Evolutionary conservation across 2,329 filamentous ascomycete species (phyloP), one percentile per base, ranked within the genome.

Genomic region (Venturia nashicola): DNA sequence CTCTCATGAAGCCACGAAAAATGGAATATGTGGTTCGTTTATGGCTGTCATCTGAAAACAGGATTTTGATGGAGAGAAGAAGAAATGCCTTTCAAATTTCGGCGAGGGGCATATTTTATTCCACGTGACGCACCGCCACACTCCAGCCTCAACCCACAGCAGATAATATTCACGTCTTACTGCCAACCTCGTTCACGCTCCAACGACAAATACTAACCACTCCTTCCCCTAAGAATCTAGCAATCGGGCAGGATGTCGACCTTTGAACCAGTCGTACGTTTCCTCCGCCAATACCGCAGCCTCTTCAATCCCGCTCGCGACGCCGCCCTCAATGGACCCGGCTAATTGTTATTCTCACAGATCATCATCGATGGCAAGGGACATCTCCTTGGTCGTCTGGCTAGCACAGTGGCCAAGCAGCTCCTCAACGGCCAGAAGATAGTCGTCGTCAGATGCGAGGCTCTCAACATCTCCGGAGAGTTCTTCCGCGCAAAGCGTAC

Each of bases 401-500:
- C 93, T 83, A 91, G 87, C 80, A 96, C 91, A 78, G 91, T 97
- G 77, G 93, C 93, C 79, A 97, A 97, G 89, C 93, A 97, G 86
- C 88, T 97, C 77, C 90, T 97, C 75, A 95, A 88, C 44, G 93
- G 93, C 79, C 93, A 97, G 85, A 97, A 97, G 89, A 95, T 99
- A 79, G 93, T 97, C 76, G 84, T 99, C 74, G 94, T 99, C 79
- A 91, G 94, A 85, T 95, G 90, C 83, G 94, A 99, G 84, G 91
- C 91, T 75, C 87, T 99, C 80, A 99, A 99, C 88, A 99, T 99
- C 86, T 99, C 94, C 73, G 94, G 94, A 83, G 94, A 97, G 86
- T 99, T 99, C 90, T 99, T 99, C 90, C 91, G 94, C 81, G 88
- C 93, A 73, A 99, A 99, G 89, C 89, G 94, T 99, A 96, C 82